A percentile compares a stretch with the other conserved stretches of the same genome.
Evolutionary conservation across 768 basidiomycete genomes (phyloP).

Genomic region (Pilatotrama ljubarskyi): DNA sequence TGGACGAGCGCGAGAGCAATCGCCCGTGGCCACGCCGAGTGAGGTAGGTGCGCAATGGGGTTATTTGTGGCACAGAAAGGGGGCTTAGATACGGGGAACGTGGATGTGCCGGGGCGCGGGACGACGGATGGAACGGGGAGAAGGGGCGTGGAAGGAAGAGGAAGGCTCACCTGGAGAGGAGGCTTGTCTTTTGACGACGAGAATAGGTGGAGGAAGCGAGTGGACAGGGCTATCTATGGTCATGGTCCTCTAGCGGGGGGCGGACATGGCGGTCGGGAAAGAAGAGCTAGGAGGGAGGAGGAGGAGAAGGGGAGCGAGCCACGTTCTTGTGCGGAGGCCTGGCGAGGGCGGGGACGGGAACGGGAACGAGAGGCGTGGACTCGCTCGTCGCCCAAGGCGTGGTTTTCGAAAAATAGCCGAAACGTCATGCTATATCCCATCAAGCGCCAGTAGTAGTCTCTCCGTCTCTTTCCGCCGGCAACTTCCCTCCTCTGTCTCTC

Average conservation of each 20-base stretch:
- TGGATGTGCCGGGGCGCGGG: not conserved
- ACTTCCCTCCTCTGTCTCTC: not conserved
- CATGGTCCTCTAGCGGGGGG: constrained; percentile 1
- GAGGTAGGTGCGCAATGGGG: not conserved
- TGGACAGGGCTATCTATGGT: not conserved
- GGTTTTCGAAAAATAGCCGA: constrained; percentile 16
- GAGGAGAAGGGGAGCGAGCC: not conserved
- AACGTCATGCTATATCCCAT: not conserved
- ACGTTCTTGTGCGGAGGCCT: too few species aligned
- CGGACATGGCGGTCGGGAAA: constrained; percentile 5
- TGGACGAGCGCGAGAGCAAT: not conserved
- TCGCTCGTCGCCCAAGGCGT: too few species aligned
- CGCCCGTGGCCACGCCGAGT: not conserved
- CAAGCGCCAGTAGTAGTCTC: not conserved
- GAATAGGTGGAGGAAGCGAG: not conserved
- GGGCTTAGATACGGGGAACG: not conserved
- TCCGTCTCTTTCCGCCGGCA: too few species aligned
- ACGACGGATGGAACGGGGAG: not conserved
- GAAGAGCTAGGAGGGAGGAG: not conserved
- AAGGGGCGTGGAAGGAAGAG: not conserved
- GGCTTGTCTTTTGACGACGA: constrained; percentile 3
- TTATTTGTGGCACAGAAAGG: constrained; percentile 1
- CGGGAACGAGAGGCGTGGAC: not conserved
- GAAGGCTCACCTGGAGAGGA: constrained; percentile 11
- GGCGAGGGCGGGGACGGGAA: constrained; percentile 1